Evolutionary conservation across 2,329 filamentous ascomycete genomes (phyloP), one percentile per base, ranked within the genome.

Genomic region (Talaromyces sp.): DNA sequence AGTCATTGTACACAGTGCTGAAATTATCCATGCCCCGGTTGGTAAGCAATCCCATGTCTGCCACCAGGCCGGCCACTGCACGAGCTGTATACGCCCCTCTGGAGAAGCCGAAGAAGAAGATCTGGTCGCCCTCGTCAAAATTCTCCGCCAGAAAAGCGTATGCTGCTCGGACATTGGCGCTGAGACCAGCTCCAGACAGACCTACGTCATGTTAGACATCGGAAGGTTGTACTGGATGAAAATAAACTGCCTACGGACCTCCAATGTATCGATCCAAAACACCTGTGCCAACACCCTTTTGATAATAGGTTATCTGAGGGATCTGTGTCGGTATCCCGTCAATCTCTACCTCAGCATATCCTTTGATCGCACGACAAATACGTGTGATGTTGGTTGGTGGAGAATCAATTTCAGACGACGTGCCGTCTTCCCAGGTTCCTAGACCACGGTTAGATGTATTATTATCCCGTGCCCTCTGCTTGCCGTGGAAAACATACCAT

Each of bases 111-210:
- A 80, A 77, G 61, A 81, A 76, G 66, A 78, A 79, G 55, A 81
- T 78, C 64, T 81, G 75, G 58, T 81, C 82, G 58, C 81, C 81
- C 0, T 74, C 75, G n/a, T 76, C 70, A 64, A 80, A 84, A 68
- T 84, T 84, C 59, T 80, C 79, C n/a, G 78, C 75, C 1, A 84
- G 69, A 66, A 82, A 84, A 7, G 75, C 75, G 58, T 84, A 71
- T 1, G 67, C 68, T 0, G 67, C 64, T 17, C 67, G 64, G 4
- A 70, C 64, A 54, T 71, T 66, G 27, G 68, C 67, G 29, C 64
- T 67, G 24, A 69, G 53, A 21, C 66, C 67, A 19, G 63, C 52
- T 7, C 66, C 67, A 2, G 66, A 62, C 14, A 61, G 21, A 9
- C 59, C 59, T 61, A 35, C 11, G 7, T 26, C 49, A 29, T 19